Conservation (phyloP, 164 flowering plant genomes). For the Vitis cinerea region DNA sequence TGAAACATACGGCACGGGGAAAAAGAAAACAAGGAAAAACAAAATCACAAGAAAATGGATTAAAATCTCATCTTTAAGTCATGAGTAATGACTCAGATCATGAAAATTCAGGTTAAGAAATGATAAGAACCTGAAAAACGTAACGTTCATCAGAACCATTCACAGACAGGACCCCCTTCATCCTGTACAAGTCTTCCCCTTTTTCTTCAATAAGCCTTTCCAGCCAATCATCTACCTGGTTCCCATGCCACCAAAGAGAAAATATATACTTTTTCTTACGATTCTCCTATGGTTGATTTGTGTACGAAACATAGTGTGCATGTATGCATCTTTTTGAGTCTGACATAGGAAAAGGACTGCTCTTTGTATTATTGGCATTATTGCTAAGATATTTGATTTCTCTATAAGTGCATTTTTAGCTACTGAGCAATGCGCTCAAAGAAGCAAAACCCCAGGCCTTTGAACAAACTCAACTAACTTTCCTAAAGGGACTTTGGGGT, state of each 20-base stretch:
- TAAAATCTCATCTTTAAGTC: background rate
- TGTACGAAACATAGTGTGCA: too few relatives aligned
- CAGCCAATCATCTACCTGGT: conserved; percentile 94
- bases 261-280: too few relatives aligned
- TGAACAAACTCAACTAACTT: too few relatives aligned
- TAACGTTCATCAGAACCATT: conserved; percentile 66
- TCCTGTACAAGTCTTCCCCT: conserved; percentile 90
- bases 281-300: too few relatives aligned
- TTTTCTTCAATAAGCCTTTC: conserved; percentile 91
- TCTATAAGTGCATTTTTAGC: too few relatives aligned
- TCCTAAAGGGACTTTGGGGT: too few relatives aligned
- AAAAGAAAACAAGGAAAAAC: background rate
- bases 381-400: too few relatives aligned
- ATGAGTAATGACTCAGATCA: background rate
- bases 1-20: conserved; percentile 18
- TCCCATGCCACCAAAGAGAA: background rate
- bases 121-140: conserved; percentile 71
- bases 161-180: conserved; percentile 85
- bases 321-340: too few relatives aligned
- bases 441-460: too few relatives aligned
- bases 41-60: background rate
- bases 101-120: background rate
- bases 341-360: too few relatives aligned
- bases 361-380: too few relatives aligned
- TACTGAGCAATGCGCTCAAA: too few relatives aligned